Percentiles rank a stretch among this genome's conserved stretches.
Evolutionary conservation across 495 filamentous ascomycete species (phyloP).

Genomic region (Podospora didyma): DNA sequence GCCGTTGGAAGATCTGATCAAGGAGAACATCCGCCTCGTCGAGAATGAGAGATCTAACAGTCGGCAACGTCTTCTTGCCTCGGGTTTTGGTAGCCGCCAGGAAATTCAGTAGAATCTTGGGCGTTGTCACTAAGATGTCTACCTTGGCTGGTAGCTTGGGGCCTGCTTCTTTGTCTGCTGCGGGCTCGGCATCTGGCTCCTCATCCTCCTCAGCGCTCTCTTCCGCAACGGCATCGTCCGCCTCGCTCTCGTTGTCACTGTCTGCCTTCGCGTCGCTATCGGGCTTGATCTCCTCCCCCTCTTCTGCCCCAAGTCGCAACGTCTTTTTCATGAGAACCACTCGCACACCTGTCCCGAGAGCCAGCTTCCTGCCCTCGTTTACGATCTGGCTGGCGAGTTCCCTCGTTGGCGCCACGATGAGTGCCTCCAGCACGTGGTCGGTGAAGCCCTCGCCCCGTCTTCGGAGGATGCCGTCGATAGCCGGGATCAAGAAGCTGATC

Average conservation of each 20-base stretch:
- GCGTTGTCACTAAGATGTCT: conserved; percentile 87
- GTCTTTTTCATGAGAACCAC: conserved; percentile 82
- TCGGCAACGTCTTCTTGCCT: conserved; percentile 48
- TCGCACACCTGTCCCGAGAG: conserved; percentile 71
- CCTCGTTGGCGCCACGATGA: conserved; percentile 87
- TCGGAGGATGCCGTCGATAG: conserved; percentile 68
- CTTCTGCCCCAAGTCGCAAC: conserved; percentile 59
- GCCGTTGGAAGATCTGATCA: conserved; percentile 83
- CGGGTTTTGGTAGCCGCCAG: conserved; percentile 50
- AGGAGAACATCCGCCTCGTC: conserved; percentile 96
- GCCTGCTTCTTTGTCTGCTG: conserved; percentile 16
- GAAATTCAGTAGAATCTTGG: conserved; percentile 71
- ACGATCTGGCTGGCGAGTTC: conserved; percentile 90
- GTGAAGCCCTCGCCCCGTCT: conserved; percentile 34
- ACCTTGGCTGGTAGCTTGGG: conserved; percentile 55
- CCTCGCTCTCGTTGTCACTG: conserved; percentile 16
- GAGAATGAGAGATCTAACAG: conserved; percentile 68
- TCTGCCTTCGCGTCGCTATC: conserved; percentile 35
- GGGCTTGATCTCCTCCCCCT: conserved; percentile 34
- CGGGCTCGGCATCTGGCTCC: conserved; percentile 31
- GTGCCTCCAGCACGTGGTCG: conserved; percentile 55
- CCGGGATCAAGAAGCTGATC: conserved; percentile 81
- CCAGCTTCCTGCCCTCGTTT: conserved; percentile 83
- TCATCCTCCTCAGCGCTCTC: conserved; percentile 30
- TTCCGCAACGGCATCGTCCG: conserved; percentile 29